A percentile compares a stretch with the other conserved stretches of the same genome.
Conservation (phyloP, 495 filamentous ascomycete species). For the Podospora appendiculata region DNA sequence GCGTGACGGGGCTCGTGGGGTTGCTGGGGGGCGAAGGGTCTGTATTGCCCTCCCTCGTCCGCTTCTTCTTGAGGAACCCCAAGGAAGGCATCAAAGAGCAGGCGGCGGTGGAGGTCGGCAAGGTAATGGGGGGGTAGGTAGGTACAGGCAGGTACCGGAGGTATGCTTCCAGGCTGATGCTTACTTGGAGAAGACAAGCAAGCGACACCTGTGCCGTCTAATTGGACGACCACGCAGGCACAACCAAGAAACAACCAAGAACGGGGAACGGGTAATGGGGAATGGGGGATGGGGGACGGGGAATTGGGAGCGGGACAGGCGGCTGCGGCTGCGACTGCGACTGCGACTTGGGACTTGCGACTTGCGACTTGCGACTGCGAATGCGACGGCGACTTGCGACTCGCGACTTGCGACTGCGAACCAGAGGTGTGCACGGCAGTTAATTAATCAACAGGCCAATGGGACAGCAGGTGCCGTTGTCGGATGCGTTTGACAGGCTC, state of each 20-base stretch:
- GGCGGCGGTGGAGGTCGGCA: not conserved
- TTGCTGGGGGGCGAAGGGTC: constrained; percentile 50
- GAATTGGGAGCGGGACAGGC: constrained; percentile 2
- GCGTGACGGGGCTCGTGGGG: constrained; percentile 54
- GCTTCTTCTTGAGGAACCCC: constrained; percentile 94
- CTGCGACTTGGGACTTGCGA: not conserved
- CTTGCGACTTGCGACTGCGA: not conserved
- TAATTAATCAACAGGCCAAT: constrained; percentile 21
- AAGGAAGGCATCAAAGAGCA: constrained; percentile 56
- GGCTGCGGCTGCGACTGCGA: constrained; percentile 2
- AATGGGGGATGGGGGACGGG: not conserved
- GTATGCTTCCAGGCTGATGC: too few relatives aligned
- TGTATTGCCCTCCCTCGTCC: constrained; percentile 70
- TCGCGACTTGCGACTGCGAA: not conserved
- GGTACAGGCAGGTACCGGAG: too few relatives aligned
- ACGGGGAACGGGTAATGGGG: not conserved
- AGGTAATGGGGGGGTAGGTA: too few relatives aligned
- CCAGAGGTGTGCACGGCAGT: constrained; percentile 13
- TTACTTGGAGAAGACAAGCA: not conserved
- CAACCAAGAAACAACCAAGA: not conserved
- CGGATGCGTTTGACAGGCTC: not conserved
- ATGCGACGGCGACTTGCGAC: not conserved
- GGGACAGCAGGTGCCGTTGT: constrained; percentile 4
- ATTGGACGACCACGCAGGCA: constrained; percentile 12
- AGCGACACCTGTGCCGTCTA: constrained; percentile 9